Base-by-base conservation (phyloP, 2,329 filamentous ascomycete species). In the Parafenestella ontariensis region DNA sequence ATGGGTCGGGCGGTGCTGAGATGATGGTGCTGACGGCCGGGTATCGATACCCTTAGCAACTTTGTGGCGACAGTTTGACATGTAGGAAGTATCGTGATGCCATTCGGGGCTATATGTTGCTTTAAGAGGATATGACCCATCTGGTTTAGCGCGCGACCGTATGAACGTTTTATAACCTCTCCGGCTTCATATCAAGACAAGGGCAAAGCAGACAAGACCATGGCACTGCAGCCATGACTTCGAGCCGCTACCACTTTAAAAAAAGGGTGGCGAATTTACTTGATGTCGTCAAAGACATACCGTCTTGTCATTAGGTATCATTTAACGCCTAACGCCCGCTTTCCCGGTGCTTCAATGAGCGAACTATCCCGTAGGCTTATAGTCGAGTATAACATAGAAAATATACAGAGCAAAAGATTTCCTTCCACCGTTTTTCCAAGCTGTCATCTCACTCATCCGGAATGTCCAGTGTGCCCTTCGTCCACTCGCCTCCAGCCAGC, bases 401-500 rank as follows among this genome's bases (percentile, higher is more conserved):
- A 26, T 43, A 29, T 29, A 43, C 41, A 43, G n/a, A 28, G 36
- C 21, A 4, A 24, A 40, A 17, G 15, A 29, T 9, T 18, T 43
- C 15, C 24, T 20, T 11, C 17, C 23, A 5, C 3, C 11, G 6
- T 11, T 10, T 20, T 31, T 40, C 18, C 9, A 28, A 10, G 4
- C 15, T 29, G 15, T 24, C 9, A 24, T 40, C 3, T 45, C 28
- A 59, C 3, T 59, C 56, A 46, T 71, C 57, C 5, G 70, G 69
- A 37, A 73, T 70, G 15, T 50, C 43, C 37, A 74, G 52, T 9
- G 50, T 34, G 2, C 62, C 70, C 45, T 63, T 61, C 1, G 64
- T 69, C 71, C 71, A 74, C 43, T 72, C 64, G 0, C 71, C 71
- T 2, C 61, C 66, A 0, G 29, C 39, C 15, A 70, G 47, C 5